phyloP scores from a whole-genome alignment of 371 early-diverging fungal genomes.

The Saksenaea oblongispora region DNA sequence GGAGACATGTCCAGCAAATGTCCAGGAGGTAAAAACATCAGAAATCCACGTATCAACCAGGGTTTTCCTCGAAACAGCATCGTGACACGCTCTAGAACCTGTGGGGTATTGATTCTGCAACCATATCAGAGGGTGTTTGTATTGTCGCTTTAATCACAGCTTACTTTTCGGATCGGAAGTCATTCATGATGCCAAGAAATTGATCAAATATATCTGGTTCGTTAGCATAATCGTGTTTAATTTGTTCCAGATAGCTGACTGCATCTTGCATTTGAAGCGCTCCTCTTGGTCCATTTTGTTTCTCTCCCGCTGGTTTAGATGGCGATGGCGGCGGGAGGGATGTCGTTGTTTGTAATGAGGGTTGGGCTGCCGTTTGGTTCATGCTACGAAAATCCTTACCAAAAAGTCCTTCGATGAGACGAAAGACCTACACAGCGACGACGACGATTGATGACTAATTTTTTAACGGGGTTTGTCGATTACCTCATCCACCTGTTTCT shows the following conservation, averaged over 20 bases:
- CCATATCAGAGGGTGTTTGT: background rate
- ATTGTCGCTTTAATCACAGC: background rate
- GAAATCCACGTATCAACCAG: conserved; percentile 31
- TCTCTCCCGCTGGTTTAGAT: conserved; percentile 5
- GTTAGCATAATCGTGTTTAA: conserved; percentile 17
- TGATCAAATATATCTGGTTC: conserved; percentile 21
- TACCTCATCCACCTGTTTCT: conserved; percentile 18
- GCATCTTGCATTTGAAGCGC: conserved; percentile 25
- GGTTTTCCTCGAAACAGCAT: conserved; percentile 34
- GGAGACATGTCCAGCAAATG: conserved; percentile 31
- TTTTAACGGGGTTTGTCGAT: background rate
- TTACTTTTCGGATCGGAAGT: conserved; percentile 32
- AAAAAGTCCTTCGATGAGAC: conserved; percentile 24
- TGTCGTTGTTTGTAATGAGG: background rate
- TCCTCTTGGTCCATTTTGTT: conserved; percentile 2
- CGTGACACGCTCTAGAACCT: conserved; percentile 37
- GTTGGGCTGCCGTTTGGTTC: background rate
- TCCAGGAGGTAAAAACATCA: conserved; percentile 38
- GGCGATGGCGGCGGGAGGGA: background rate
- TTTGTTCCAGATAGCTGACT: conserved; percentile 31
- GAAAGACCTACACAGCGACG: conserved; percentile 22
- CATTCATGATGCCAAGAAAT: conserved; percentile 34
- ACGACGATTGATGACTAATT: background rate
- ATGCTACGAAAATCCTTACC: conserved; percentile 26
- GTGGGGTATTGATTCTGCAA: conserved; percentile 35